Base-by-base conservation (phyloP, 805 yeast species). In the Lachancea sp. region DNA sequence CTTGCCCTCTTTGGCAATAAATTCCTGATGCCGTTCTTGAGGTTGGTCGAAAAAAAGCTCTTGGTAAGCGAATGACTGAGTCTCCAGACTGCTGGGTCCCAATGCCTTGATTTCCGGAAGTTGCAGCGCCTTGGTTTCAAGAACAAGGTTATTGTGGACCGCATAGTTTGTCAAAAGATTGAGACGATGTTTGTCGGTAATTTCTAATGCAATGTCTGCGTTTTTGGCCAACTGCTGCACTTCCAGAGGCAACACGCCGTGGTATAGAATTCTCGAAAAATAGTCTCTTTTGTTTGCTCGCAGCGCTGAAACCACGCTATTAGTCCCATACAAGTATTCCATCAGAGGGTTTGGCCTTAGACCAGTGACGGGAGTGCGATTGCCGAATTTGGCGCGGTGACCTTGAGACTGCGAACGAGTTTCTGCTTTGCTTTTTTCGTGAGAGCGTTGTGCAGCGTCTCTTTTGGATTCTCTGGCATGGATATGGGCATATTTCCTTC, bases 81-180 rank as follows among this genome's bases (percentile, higher is more conserved):
- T 46, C 22, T 53, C 62, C 11, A 53, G 45, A 27, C 53, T 49
- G 19, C 56, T 53, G 10, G 47, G 49, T 1, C 71, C 73, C 30
- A 74, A 55, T 27, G 50, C 47, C 2, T 48, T 38, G 2, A 62
- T 44, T 42, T 62, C 65, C 3, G 41, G 18, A 1, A 55, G 54
- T 35, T 57, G 54, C 35, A 61, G 32, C 5, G 64, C 63, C 49
- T 76, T 76, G 0, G 91, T 75, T 56, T 83, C 87, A 41, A 86
- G 58, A 1, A 85, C 91, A 22, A 79, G 72, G 15, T 91, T 91
- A 62, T 89, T 88, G 65, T 88, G 95, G 11, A 85, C 86, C 6
- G 81, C 90, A 53, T 80, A 76, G 25, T 75, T 70, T 19, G 88
- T 73, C 54, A 85, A 59, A 6, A 68, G 59, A 54, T 85, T 82